phyloP scores from a whole-genome alignment of 176 grass and related monocot genomes.

The Carex cristatella region DNA sequence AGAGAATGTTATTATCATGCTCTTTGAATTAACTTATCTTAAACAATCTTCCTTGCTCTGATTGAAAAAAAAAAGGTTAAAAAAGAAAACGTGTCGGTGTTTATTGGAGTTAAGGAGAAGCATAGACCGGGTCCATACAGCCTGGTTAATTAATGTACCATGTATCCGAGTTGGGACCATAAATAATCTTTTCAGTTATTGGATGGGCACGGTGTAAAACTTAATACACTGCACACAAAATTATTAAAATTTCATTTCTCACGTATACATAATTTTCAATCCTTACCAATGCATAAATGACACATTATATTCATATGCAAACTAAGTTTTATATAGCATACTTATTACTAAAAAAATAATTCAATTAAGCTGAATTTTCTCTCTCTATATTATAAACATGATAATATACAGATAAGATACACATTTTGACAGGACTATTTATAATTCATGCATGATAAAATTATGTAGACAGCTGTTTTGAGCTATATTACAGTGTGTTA shows the following conservation, averaged over 20 bases:
- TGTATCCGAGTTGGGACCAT: background rate
- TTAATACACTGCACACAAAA: background rate
- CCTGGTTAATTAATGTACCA: background rate
- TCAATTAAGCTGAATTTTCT: too few relatives aligned
- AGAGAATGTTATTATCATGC: background rate
- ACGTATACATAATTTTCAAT: too few relatives aligned
- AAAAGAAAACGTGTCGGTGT: background rate
- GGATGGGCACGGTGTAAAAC: background rate
- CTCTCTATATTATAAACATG: too few relatives aligned
- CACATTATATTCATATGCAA: too few relatives aligned
- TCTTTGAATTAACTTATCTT: background rate
- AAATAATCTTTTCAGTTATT: background rate
- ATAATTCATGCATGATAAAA: too few relatives aligned
- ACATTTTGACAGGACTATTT: too few relatives aligned
- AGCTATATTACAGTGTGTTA: too few relatives aligned
- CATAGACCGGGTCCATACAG: constrained; percentile 12
- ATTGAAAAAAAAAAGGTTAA: background rate
- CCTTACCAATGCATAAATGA: too few relatives aligned
- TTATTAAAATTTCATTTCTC: background rate
- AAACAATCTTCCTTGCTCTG: background rate
- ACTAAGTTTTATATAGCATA: too few relatives aligned
- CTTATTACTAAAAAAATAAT: too few relatives aligned
- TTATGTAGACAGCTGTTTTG: too few relatives aligned
- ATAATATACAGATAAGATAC: too few relatives aligned
- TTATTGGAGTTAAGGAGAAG: background rate